These are phyloP conservation scores for Gastrolobium bilobum DNA, from an alignment of 306 rosid genomes.

Conservation along the genomic window DNA sequence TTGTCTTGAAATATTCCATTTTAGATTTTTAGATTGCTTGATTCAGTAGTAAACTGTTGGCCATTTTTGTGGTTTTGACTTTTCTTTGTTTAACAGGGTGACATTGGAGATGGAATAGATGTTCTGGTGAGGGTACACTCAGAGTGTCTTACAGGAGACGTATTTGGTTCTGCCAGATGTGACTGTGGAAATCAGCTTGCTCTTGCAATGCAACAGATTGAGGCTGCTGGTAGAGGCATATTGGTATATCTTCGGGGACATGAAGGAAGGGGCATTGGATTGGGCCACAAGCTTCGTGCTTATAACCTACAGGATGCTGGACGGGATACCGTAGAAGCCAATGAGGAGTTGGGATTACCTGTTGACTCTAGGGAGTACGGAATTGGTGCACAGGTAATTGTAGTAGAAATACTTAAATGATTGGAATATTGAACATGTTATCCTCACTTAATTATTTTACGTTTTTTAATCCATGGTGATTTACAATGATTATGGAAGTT, in stretches of 20 bases:
- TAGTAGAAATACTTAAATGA: neutral
- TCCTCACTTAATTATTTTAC: neutral
- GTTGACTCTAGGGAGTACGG: slow-evolving; percentile 98
- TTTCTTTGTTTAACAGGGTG: slow-evolving; percentile 69
- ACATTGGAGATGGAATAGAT: slow-evolving; percentile 85
- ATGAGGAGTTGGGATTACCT: slow-evolving; percentile 93
- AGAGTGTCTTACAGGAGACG: slow-evolving; percentile 97
- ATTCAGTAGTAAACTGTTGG: neutral
- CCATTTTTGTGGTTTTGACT: slow-evolving; percentile 31
- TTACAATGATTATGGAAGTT: slow-evolving; percentile 27
- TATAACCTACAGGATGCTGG: slow-evolving; percentile 90
- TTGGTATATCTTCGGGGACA: slow-evolving; percentile 94
- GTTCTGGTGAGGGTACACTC: slow-evolving; percentile 97
- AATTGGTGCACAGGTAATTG: slow-evolving; percentile 89
- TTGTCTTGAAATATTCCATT: neutral
- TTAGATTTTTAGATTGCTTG: slow-evolving; percentile 19
- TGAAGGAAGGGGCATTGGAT: slow-evolving; percentile 96
- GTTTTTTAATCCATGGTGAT: slow-evolving; percentile 24
- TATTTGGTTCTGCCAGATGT: slow-evolving; percentile 94
- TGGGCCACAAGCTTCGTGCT: slow-evolving; percentile 95
- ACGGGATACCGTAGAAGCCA: slow-evolving; percentile 94
- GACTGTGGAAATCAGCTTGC: slow-evolving; percentile 94
- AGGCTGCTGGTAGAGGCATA: slow-evolving; percentile 93
- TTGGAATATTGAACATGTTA: slow-evolving; percentile 24
- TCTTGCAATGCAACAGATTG: slow-evolving; percentile 92